Conservation (phyloP, 495 filamentous ascomycete species). For the Cercophora scortea region DNA sequence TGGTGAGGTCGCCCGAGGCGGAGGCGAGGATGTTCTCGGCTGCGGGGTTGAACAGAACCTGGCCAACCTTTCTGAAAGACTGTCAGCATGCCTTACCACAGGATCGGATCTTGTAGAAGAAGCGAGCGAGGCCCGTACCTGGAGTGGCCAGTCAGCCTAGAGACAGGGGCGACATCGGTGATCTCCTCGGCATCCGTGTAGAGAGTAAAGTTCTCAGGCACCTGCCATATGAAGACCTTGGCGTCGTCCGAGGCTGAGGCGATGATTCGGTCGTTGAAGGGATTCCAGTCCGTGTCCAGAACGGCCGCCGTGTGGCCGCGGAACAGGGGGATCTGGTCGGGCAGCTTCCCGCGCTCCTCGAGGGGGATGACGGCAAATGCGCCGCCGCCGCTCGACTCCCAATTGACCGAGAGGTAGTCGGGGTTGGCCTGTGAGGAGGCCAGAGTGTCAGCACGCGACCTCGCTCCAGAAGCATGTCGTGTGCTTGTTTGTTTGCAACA, state of each 20-base stretch:
- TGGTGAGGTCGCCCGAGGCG: slow-evolving; percentile 86
- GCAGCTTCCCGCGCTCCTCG: slow-evolving; percentile 77
- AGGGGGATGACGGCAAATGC: slow-evolving; percentile 95
- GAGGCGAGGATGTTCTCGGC: slow-evolving; percentile 95
- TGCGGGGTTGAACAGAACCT: slow-evolving; percentile 94
- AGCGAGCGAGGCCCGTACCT: slow-evolving; percentile 26
- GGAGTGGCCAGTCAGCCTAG: slow-evolving; percentile 70
- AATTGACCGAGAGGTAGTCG: slow-evolving; percentile 94
- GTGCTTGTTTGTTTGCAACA: background rate
- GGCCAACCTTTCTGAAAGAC: slow-evolving; percentile 75
- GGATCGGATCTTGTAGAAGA: background rate
- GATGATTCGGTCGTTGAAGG: slow-evolving; percentile 88
- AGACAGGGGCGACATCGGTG: slow-evolving; percentile 69
- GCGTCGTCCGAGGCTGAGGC: slow-evolving; percentile 94
- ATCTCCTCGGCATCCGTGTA: slow-evolving; percentile 77
- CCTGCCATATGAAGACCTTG: slow-evolving; percentile 94
- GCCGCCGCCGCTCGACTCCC: slow-evolving; percentile 93
- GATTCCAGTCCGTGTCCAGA: slow-evolving; percentile 97
- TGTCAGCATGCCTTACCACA: slow-evolving; percentile 2
- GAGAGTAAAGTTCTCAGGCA: slow-evolving; percentile 80
- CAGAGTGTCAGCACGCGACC: slow-evolving; percentile 17
- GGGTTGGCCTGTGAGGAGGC: slow-evolving; percentile 65
- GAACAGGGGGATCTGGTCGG: slow-evolving; percentile 90
- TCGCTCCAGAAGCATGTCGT: no score
- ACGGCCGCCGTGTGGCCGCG: slow-evolving; percentile 92